Percentiles rank a stretch among this genome's conserved stretches.
phyloP scores from a whole-genome alignment of 2,329 filamentous ascomycete genomes.

The Aspergillus ibericus region DNA sequence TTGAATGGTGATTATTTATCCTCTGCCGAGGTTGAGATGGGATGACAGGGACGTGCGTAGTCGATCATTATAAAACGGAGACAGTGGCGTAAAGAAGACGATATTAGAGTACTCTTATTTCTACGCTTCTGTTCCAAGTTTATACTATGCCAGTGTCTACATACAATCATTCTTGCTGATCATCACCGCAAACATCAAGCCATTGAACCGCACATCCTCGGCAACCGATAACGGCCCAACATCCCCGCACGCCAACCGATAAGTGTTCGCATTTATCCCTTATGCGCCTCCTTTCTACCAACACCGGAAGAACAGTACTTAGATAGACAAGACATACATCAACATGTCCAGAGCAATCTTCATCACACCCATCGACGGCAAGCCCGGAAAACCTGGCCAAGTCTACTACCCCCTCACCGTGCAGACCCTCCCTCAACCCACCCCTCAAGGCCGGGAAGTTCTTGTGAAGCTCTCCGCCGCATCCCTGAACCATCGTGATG shows the following conservation, averaged over 20 bases:
- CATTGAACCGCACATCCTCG: conserved; percentile 7
- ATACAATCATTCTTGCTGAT: background rate
- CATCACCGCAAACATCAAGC: background rate
- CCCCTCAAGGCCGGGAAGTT: conserved; percentile 66
- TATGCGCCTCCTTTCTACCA: too few species aligned
- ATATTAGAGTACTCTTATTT: too few species aligned
- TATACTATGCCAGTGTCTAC: too few species aligned
- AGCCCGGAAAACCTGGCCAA: conserved; percentile 58
- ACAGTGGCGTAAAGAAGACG: too few species aligned
- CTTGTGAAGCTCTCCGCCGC: conserved; percentile 74
- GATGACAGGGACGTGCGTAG: too few species aligned
- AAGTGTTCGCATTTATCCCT: background rate
- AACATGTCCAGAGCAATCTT: conserved; percentile 48
- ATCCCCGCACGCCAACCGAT: conserved; percentile 12
- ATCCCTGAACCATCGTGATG: conserved; percentile 90
- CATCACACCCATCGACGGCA: conserved; percentile 60
- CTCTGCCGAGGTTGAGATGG: too few species aligned
- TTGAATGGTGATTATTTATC: too few species aligned
- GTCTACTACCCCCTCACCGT: conserved; percentile 66
- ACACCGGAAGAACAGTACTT: too few species aligned
- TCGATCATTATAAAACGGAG: too few species aligned
- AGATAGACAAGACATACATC: background rate
- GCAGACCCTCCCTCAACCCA: conserved; percentile 62
- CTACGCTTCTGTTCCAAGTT: too few species aligned
- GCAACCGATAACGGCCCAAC: conserved; percentile 16